Evolutionary conservation across 139 green algal species (phyloP).

Genomic region (Micractinium conductrix): DNA sequence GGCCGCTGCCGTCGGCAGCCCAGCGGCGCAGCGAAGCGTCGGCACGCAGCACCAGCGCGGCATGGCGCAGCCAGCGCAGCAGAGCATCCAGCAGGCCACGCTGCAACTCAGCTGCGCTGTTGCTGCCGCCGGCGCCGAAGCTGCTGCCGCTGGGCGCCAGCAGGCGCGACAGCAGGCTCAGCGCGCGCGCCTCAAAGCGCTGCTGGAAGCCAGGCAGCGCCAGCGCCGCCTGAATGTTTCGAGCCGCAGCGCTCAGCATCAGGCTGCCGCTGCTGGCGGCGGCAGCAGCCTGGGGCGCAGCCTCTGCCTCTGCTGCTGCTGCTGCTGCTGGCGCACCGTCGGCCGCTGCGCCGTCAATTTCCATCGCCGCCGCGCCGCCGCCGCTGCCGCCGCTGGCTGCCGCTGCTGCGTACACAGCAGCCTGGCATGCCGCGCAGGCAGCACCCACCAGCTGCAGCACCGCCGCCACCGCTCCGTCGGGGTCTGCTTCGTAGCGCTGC

Average conservation of each 20-base stretch:
- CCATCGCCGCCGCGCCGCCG: background rate
- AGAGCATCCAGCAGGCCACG: constrained; percentile 6
- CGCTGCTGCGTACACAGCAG: background rate
- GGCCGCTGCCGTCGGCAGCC: background rate
- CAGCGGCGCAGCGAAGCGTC: background rate
- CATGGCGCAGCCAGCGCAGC: constrained; percentile 31
- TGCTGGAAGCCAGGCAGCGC: background rate
- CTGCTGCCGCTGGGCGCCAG: background rate
- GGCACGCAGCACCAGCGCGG: background rate
- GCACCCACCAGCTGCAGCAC: constrained; percentile 6
- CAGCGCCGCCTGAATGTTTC: background rate
- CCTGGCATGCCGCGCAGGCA: background rate
- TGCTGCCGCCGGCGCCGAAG: background rate
- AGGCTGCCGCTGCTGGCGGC: background rate
- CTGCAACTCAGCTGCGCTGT: background rate
- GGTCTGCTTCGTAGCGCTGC: constrained; percentile 1
- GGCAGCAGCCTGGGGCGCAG: background rate
- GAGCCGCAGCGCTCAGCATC: constrained; percentile 19
- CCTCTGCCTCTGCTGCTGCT: background rate
- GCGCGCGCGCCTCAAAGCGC: constrained; percentile 30
- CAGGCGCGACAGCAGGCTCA: constrained; percentile 12
- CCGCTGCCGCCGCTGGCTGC: background rate
- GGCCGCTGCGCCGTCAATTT: background rate
- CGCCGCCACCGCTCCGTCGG: constrained; percentile 5
- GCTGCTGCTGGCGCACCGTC: background rate